Base-by-base conservation (phyloP, 331 rosid species). In the Malus hybrid region DNA sequence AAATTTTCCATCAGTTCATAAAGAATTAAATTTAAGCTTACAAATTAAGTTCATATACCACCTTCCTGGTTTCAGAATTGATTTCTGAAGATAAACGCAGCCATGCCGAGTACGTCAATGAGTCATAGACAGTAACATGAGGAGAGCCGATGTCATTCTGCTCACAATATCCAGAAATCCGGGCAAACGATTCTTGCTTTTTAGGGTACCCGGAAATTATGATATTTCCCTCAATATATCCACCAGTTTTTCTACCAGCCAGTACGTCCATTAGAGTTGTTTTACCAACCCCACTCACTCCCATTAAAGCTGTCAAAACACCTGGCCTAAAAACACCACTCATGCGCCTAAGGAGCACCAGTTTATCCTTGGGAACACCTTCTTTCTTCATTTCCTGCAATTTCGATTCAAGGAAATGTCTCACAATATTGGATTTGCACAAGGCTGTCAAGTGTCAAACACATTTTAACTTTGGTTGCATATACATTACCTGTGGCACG, bases 91-190 rank as follows among this genome's bases (percentile, higher is more conserved):
- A 60, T 64, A 82, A 69, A 15, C 86, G 80, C 39, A 82, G 76
- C 80, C 83, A 82, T 3, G 86, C 83, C 10, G 86, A 82, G 69
- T 82, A 82, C 34, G 75, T 67, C 80, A 82, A 62, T 12, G 86
- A 82, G 65, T 82, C 86, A 6, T 78, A 75, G 14, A 78, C 75
- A 24, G 96, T 90, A 34, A 90, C 93, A 74, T 88, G 80, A 63
- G 96, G 96, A 78, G 96, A 90, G 74, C 88, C 93, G 70, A 86
- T 90, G 76, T 88, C 96, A 73, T 73, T 90, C 82, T 90, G 96
- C 86, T 90, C 96, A 80, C 96, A 90, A 66, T 90, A 90, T 63
- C 96, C 96, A 18, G 92, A 86, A 68, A 90, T 86, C 68, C 96
- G 80, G 7, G 96, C 96, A 84, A 90, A 90, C 22, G 96, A 86